phyloP scores from a whole-genome alignment of 345 rosid genomes.

The Hypericum androsaemum region DNA sequence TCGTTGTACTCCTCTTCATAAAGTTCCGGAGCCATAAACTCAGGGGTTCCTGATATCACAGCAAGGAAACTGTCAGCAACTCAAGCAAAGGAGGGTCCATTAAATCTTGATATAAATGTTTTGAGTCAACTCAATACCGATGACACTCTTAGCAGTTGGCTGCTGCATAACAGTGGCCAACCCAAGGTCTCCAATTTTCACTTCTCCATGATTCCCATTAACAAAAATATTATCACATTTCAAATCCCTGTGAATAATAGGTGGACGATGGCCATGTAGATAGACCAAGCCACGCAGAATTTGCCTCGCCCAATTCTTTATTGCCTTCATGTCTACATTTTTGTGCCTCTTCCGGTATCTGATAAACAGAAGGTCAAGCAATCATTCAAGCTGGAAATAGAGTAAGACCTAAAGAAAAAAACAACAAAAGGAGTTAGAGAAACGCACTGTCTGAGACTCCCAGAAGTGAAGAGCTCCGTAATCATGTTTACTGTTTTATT shows the following conservation, averaged over 20 bases:
- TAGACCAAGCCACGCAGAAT: constrained; percentile 8
- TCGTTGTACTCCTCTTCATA: constrained; percentile 20
- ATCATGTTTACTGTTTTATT: constrained; percentile 17
- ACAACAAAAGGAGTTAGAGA: background rate
- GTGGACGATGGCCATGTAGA: constrained; percentile 11
- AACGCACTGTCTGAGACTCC: constrained; percentile 16
- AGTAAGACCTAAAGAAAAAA: background rate
- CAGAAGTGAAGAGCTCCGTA: constrained; percentile 19
- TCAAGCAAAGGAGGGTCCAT: background rate
- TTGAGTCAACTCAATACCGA: constrained; percentile 10
- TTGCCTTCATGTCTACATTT: constrained; percentile 18
- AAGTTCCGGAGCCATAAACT: constrained; percentile 25
- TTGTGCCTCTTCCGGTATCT: constrained; percentile 18
- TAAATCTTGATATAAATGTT: background rate
- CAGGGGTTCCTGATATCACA: constrained; percentile 17
- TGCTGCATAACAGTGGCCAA: constrained; percentile 20
- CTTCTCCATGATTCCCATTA: constrained; percentile 14
- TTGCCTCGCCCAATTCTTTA: constrained; percentile 19
- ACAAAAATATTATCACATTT: constrained; percentile 13
- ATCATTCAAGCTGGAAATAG: constrained; percentile 8
- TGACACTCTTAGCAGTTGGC: constrained; percentile 18
- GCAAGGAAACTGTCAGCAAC: background rate
- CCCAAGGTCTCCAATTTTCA: constrained; percentile 21
- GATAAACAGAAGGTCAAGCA: constrained; percentile 4
- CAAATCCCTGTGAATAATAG: constrained; percentile 13